These are phyloP conservation scores for Suillus subaureus DNA, from an alignment of 768 basidiomycete genomes.

Conservation along the genomic window DNA sequence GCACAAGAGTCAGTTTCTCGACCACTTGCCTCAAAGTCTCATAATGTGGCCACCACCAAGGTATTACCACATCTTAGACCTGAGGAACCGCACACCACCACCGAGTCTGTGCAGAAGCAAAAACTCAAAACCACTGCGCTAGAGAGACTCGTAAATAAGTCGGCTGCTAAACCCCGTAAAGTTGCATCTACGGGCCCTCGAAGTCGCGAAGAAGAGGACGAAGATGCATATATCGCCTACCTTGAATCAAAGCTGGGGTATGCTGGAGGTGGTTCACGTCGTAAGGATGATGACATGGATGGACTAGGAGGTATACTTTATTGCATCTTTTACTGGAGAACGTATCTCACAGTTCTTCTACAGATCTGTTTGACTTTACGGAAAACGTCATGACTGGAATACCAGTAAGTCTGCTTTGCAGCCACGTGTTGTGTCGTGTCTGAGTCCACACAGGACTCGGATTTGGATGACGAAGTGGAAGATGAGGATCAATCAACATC, in stretches of 20 bases:
- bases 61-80: not conserved
- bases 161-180: conserved; percentile 13
- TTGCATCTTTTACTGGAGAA: not conserved
- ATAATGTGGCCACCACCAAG: no score
- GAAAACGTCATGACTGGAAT: conserved; percentile 20
- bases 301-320: conserved; percentile 74
- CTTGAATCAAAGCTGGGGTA: conserved; percentile 79
- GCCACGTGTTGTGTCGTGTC: not conserved
- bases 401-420: not conserved
- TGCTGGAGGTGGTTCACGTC: conserved; percentile 43
- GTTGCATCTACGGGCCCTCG: conserved; percentile 22
- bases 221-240: conserved; percentile 85
- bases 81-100: not conserved
- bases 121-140: conserved; percentile 31
- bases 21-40: not conserved
- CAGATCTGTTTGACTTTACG: conserved; percentile 60
- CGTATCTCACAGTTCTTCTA: conserved; percentile 3
- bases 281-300: conserved; percentile 61
- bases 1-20: conserved; percentile 5
- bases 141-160: conserved; percentile 34
- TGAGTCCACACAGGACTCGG: not conserved
- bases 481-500: not conserved
- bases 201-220: conserved; percentile 55
- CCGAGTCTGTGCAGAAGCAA: conserved; percentile 3
- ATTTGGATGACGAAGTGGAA: not conserved